Evolutionary conservation across 2,329 filamentous ascomycete species (phyloP), one percentile per base, ranked within the genome.

Genomic region (Thelonectria discophora): DNA sequence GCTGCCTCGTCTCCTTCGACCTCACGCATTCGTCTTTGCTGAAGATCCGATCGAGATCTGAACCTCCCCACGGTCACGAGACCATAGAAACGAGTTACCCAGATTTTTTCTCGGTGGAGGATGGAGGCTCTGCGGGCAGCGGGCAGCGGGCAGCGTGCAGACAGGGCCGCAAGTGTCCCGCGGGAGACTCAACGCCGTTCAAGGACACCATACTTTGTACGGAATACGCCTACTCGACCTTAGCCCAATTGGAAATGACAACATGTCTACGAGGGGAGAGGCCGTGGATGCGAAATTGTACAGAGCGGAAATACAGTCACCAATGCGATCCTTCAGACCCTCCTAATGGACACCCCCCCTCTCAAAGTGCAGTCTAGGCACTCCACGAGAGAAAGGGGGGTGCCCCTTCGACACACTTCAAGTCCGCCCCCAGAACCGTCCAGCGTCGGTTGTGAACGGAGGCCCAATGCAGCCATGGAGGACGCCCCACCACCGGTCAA

Each of bases 11-110:
- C 53, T 55, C 32, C 40, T 51, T 47, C 39, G 40, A 10, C 9
- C 32, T 27, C 61, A 37, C 34, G 34, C 3, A 37, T 37, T 37
- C 34, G 34, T 37, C 34, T 64, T 39, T 30, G 27, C n/a, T 53
- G 58, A 21, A 68, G 67, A 69, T 69, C 67, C 55, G 60, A 69
- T 68, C 65, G 49, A 27, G 46, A 68, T 66, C 59, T 56, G 27
- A 65, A 69, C 69, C 65, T 67, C 65, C 56, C 32, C 27, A 7
- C 46, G 39, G 60, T 66, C 67, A 67, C 66, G 66, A 69, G 58
- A 65, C 53, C 51, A 50, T 8, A 15, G 54, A 51, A n/a, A 17
- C 57, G 48, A 12, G n/a, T 32, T 34, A 34, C 39, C 40, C 46
- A 47, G 37, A 9, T 34, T 27, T 17, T 42, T 27, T 24, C 45